Evolutionary conservation across 2,329 filamentous ascomycete genomes (phyloP), one percentile per base, ranked within the genome.

Genomic region (Microdochium paspali): DNA sequence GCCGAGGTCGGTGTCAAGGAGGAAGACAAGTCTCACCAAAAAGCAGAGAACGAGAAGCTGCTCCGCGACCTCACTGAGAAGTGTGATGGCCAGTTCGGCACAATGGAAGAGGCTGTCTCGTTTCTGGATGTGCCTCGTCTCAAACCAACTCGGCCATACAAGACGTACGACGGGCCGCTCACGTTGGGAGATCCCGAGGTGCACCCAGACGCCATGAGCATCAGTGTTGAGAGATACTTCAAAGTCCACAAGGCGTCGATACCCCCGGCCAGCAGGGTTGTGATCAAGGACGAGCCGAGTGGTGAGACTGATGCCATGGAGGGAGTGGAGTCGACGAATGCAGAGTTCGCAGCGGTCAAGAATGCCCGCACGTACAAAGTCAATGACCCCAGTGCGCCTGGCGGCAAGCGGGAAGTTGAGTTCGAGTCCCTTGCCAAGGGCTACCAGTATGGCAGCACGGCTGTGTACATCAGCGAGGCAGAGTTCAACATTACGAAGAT

Each of bases 361-460:
- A 85, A 79, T 50, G 74, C 84, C n/a, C 80, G 87, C 39, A 80
- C 80, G 1, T 98, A 97, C 66, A 84, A 85, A 57, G 78, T 97
- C 50, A 79, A 84, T 31, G 87, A 96, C 51, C 77, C 84, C 4
- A 71, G 77, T 32, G 82, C 82, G 1, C 82, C 85, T 0, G 89
- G 87, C 15, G 86, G 87, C 12, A 95, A 91, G 66, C 77, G 76
- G 47, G 88, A 95, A 46, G 82, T 98, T 24, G 80, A 86, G 24
- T 81, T 82, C 49, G 90, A 95, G 13, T 80, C 88, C 15, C 74
- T 98, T 31, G 88, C 88, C n/a, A 95, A 90, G 62, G 93, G 93
- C 0, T 98, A 91, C 59, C 84, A 89, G 59, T 98, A 98, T 61
- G 93, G 93, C 43, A 79, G 90, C 48, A 96, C 91, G 1, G 89